Base-by-base conservation (phyloP, 1,284 basidiomycete genomes). In the Ganoderma multipileum region DNA sequence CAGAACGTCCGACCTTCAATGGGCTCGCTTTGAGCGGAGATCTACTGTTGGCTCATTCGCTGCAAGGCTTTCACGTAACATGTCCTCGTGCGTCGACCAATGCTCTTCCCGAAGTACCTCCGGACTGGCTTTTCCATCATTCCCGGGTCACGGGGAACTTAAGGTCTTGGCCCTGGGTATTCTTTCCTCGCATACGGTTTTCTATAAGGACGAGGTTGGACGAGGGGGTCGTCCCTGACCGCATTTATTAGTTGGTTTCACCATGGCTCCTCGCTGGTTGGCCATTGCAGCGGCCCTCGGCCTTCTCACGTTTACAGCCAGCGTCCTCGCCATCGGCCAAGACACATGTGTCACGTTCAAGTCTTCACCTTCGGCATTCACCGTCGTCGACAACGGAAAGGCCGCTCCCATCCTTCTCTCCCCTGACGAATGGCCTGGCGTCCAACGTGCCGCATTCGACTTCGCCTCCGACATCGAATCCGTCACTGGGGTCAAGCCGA, bases 381-480 rank as follows among this genome's bases (percentile, higher is more conserved):
- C 85, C 14, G 77, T 89, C 67, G 86, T 87, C 57, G 79, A 76
- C 67, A 80, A 81, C 41, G 81, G 83, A 61, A 78, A 78, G 30
- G 87, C 84, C 0, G 79, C 86, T 5, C 84, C 86, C 1, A 81
- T 91, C 39, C 78, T 88, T 41, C 78, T 87, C 39, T 86, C 87
- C 18, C 73, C 82, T 0, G 86, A 89, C 66, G 89, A 91, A 59
- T 91, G 87, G 87, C 85, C 86, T 30, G 87, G 87, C 41, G 88
- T 92, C 2, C 90, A 91, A 63, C 83, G 87, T 26, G 89, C 89
- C 4, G 89, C 87, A 3, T 75, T 79, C 12, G 87, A 90, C 73
- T 89, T 92, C 73, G 87, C 83, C 2, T 78, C 82, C 20, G 91
- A 93, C 76, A 86, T 93, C 47, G 77, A 87, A 69, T 82, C 83